These are phyloP conservation scores for Solanum gracilifrons DNA, from an alignment of 257 asterid genomes.

Conservation along the genomic window DNA sequence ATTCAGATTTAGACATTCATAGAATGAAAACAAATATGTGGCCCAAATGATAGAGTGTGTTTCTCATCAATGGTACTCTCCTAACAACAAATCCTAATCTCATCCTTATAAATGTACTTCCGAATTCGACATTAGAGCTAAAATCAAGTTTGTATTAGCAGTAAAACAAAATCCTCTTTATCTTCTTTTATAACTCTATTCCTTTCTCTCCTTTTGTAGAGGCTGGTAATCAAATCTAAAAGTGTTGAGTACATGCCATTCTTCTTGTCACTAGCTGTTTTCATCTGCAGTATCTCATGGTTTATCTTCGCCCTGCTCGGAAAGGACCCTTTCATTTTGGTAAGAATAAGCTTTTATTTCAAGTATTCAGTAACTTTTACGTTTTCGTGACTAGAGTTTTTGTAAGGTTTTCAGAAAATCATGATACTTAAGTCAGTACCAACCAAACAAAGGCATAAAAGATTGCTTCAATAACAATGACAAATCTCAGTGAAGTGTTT, in stretches of 20 bases:
- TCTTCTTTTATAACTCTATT: neutral
- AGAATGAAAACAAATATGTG: neutral
- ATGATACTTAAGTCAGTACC: neutral
- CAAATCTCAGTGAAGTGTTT: neutral
- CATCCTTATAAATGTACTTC: neutral
- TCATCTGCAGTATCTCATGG: conserved; percentile 69
- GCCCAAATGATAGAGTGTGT: neutral
- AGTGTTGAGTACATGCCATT: conserved; percentile 89
- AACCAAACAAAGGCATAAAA: neutral
- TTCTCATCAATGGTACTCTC: neutral
- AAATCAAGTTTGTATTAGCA: neutral
- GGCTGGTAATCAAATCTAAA: conserved; percentile 60
- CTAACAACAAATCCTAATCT: neutral
- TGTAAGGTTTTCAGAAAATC: neutral
- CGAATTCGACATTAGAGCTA: neutral
- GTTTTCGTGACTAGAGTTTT: neutral
- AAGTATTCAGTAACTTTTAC: neutral
- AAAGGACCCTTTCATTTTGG: conserved; percentile 51
- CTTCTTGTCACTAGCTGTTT: conserved; percentile 51
- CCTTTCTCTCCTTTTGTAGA: conserved; percentile 21
- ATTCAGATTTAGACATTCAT: neutral
- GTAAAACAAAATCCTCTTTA: neutral
- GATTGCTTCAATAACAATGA: neutral
- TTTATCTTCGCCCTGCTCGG: conserved; percentile 56
- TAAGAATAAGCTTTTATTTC: conserved; percentile 17